A percentile compares a stretch with the other conserved stretches of the same genome.
These are phyloP conservation scores for Leptodontidium sp. DNA, from an alignment of 2,329 filamentous ascomycete genomes.

Conservation along the genomic window DNA sequence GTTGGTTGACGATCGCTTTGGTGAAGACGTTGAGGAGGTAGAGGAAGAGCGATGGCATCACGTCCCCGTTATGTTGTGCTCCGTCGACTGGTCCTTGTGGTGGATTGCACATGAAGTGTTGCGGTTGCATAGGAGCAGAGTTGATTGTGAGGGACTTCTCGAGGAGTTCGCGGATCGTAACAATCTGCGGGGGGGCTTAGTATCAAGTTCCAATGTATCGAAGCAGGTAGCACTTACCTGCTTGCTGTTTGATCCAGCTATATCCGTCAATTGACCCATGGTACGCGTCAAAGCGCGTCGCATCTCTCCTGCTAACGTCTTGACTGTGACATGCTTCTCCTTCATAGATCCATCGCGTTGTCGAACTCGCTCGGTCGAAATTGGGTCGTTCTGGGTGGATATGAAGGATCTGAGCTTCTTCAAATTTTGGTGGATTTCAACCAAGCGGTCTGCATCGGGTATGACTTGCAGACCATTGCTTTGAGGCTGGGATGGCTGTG, in stretches of 20 bases:
- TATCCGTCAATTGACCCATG: conserved; percentile 76
- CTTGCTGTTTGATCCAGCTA: conserved; percentile 66
- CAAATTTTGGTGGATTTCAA: conserved; percentile 70
- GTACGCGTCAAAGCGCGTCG: conserved; percentile 74
- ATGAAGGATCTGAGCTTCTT: conserved; percentile 66
- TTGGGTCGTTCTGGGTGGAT: neutral
- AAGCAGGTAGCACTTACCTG: conserved; percentile 54
- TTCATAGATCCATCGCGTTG: conserved; percentile 10
- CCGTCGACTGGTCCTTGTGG: conserved; percentile 58
- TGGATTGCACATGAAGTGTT: conserved; percentile 59
- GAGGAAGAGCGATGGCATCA: conserved; percentile 71
- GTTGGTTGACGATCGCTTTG: conserved; percentile 76
- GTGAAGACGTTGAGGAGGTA: conserved; percentile 81
- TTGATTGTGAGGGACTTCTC: conserved; percentile 54
- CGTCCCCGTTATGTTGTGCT: conserved; percentile 58
- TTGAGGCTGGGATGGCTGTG: neutral
- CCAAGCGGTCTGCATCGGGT: conserved; percentile 54
- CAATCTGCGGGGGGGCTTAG: conserved; percentile 24
- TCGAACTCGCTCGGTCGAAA: conserved; percentile 4
- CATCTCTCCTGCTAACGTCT: conserved; percentile 74
- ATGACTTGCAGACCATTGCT: conserved; percentile 20
- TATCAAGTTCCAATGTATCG: neutral
- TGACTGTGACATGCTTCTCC: conserved; percentile 54
- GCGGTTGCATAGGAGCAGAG: conserved; percentile 61
- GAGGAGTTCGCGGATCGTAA: conserved; percentile 60